Conservation (phyloP, 2,329 filamentous ascomycete genomes). For the Leptographium wingfieldii region DNA sequence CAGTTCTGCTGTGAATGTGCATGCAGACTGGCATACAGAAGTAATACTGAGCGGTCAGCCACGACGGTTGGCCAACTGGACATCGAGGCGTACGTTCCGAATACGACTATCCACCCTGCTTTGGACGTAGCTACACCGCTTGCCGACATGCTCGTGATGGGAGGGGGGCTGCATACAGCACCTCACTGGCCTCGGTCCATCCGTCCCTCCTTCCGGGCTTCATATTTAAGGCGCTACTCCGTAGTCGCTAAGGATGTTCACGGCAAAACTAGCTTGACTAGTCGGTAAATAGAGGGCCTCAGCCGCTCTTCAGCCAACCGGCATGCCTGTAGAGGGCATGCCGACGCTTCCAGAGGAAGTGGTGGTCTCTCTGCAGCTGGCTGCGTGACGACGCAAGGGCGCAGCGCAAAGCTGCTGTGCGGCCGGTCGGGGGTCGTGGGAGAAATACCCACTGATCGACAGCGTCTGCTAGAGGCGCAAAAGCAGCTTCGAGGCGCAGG, state of each 20-base stretch:
- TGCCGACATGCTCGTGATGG: background rate
- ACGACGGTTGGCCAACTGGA: background rate
- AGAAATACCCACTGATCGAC: background rate
- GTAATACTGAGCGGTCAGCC: background rate
- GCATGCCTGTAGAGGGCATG: no score
- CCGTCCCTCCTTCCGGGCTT: background rate
- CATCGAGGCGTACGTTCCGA: background rate
- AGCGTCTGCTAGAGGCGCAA: background rate
- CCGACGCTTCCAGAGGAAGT: no score
- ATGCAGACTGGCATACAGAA: background rate
- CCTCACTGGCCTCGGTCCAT: background rate
- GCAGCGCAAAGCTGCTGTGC: background rate
- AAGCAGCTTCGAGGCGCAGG: background rate
- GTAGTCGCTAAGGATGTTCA: background rate
- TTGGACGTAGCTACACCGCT: background rate
- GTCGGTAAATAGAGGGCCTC: background rate
- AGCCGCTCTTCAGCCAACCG: background rate
- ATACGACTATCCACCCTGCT: background rate
- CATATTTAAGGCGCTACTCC: background rate
- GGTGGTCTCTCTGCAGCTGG: background rate
- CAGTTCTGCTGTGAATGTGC: background rate
- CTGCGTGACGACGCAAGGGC: background rate
- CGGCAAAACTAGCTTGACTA: background rate
- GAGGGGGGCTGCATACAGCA: background rate
- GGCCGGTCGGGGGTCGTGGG: no score